Evolutionary conservation across 2,329 filamentous ascomycete species (phyloP).

Genomic region (Fusarium domesticum): DNA sequence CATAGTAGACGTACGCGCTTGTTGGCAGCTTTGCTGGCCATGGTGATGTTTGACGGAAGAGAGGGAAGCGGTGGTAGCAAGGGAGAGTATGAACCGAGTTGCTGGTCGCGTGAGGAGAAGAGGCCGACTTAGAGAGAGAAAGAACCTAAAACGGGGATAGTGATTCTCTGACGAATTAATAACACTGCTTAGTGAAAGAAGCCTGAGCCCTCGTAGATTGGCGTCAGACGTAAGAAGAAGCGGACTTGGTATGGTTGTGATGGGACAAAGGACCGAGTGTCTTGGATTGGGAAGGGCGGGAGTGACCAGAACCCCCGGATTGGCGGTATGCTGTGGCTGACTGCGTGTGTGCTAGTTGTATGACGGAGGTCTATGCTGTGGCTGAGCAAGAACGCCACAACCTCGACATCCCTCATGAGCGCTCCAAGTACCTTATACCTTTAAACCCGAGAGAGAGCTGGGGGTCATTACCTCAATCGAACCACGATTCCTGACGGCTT

Average conservation of each 20-base stretch:
- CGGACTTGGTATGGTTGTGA: background rate
- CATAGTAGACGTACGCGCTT: slow-evolving; percentile 57
- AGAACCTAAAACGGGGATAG: slow-evolving; percentile 1
- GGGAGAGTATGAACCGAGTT: slow-evolving; percentile 26
- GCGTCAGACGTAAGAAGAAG: background rate
- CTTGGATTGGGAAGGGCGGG: background rate
- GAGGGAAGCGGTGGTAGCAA: slow-evolving; percentile 1
- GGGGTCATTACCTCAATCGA: slow-evolving; percentile 15
- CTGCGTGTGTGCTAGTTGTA: slow-evolving; percentile 1
- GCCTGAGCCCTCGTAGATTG: too few relatives aligned
- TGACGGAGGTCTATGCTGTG: slow-evolving; percentile 9
- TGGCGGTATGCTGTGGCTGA: background rate
- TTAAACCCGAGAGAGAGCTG: slow-evolving; percentile 9
- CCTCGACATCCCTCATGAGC: slow-evolving; percentile 5
- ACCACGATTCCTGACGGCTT: slow-evolving; percentile 19
- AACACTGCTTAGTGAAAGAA: background rate
- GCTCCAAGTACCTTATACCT: slow-evolving; percentile 9
- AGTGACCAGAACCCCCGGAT: background rate
- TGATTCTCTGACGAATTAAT: slow-evolving; percentile 1
- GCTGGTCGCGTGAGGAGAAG: slow-evolving; percentile 22
- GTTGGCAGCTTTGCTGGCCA: slow-evolving; percentile 71
- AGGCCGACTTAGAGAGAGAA: background rate
- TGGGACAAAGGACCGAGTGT: background rate
- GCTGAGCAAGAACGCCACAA: background rate
- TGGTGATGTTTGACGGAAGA: slow-evolving; percentile 33